Percentiles rank a stretch among this genome's conserved stretches.
These are phyloP conservation scores for Eustoma russellianum DNA, from an alignment of 257 asterid genomes.

Conservation along the genomic window DNA sequence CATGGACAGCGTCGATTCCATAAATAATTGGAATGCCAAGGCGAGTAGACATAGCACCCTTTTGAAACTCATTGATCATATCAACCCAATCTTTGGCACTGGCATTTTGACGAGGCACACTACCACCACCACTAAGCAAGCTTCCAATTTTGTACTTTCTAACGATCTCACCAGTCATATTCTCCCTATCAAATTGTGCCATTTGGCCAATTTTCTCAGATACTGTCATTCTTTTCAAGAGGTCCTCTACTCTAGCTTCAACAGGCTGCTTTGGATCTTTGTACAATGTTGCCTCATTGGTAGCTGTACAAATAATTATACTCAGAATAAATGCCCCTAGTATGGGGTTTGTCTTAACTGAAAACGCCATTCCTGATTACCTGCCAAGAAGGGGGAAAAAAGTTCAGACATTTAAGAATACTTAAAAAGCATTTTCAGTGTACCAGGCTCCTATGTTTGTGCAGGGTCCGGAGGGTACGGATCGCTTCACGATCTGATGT, in stretches of 20 bases:
- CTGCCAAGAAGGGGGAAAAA: no score
- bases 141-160: constrained; percentile 24
- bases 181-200: constrained; percentile 26
- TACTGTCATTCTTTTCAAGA: constrained; percentile 28
- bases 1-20: constrained; percentile 50
- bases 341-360: no score
- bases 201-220: constrained; percentile 38
- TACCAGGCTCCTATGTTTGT: no score
- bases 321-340: no score
- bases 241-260: constrained; percentile 13
- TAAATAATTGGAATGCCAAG: constrained; percentile 41
- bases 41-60: constrained; percentile 29
- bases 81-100: constrained; percentile 30
- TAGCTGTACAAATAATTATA: no score
- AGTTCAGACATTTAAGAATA: no score
- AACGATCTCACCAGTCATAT: constrained; percentile 18
- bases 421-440: no score
- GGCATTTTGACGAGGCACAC: constrained; percentile 22
- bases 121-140: constrained; percentile 33
- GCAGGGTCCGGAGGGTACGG: no score
- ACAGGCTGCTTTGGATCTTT: constrained; percentile 23
- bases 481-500: no score
- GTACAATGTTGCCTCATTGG: constrained; percentile 1
- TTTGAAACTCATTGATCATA: constrained; percentile 37
- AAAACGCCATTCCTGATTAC: no score